Conservation (phyloP, 805 yeast species). For the Spathaspora gorwiae region DNA sequence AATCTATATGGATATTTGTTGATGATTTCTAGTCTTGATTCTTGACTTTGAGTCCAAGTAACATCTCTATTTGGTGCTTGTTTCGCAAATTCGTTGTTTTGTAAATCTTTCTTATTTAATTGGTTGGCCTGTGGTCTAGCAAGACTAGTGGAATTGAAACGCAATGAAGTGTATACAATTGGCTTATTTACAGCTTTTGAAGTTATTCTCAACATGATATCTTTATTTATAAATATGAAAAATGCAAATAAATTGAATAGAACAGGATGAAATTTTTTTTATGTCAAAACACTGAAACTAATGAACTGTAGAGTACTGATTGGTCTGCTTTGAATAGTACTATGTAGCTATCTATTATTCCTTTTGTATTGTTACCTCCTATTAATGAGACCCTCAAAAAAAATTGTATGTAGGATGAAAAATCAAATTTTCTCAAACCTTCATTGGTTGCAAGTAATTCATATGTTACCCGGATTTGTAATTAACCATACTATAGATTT, state of each 20-base stretch:
- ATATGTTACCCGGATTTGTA: slow-evolving; percentile 1
- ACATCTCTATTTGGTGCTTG: slow-evolving; percentile 76
- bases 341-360: no score
- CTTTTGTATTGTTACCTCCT: no score
- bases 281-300: no score
- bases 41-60: slow-evolving; percentile 72
- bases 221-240: neutral
- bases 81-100: slow-evolving; percentile 24
- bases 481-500: no score
- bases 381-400: neutral
- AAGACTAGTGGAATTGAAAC: slow-evolving; percentile 6
- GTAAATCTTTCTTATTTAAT: slow-evolving; percentile 20
- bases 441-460: slow-evolving; percentile 3
- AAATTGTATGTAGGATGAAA: neutral
- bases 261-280: no score
- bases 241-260: no score
- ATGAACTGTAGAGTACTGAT: no score
- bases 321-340: no score
- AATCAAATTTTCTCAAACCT: slow-evolving; percentile 5
- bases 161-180: neutral
- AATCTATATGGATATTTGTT: slow-evolving; percentile 55
- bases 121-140: slow-evolving; percentile 15
- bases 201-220: slow-evolving; percentile 5
- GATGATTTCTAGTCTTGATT: slow-evolving; percentile 52
- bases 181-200: neutral